Evolutionary conservation across 192 early-diverging fungal genomes (phyloP), one percentile per base, ranked within the genome.

Genomic region (Coemansia sp.): DNA sequence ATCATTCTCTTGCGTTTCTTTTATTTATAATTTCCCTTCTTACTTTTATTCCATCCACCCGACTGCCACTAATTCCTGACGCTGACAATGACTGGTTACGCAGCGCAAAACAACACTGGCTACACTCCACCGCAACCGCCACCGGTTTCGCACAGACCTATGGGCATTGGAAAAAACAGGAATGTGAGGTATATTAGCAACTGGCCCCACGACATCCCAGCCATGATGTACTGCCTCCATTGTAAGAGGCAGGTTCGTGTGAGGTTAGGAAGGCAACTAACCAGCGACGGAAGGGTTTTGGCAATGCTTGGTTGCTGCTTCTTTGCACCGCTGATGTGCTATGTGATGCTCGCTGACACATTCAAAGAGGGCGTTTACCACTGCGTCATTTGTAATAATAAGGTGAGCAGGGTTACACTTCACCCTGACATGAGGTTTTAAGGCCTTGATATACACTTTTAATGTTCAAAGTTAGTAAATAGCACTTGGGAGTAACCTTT

Each of bases 281-380:
- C 30, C 14, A 53, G 30, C 30, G 30, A 53, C 50, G 50, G 50
- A 31, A 53, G 19, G 28, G 15, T 29, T 10, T 23, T 47, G 44
- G 44, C 44, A 20, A 20, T 47, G 6, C 19, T 47, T 6, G 44
- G 44, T 22, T 47, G 44, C 22, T 47, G 44, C 44, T 13, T 47
- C 6, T 47, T 47, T 11, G 23, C 44, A 23, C 44, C 44, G 22
- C 20, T 47, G 6, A 47, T 47, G 44, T 47, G 19, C 44, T 47
- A 44, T 19, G 41, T 44, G 41, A 44, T 44, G 41, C 41, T 44
- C n/a, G 14, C 41, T 19, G 41, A 44, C 41, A 14, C 14, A 6
- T 44, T n/a, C n/a, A 44, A 44, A n/a, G 41, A 44, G 41, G 41
- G 41, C 17, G 41, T 44, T 19, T 44, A 44, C 17, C 41, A 44